These are phyloP conservation scores for Phanerodontia chrysosporium DNA, from an alignment of 768 basidiomycete genomes.

Conservation along the genomic window DNA sequence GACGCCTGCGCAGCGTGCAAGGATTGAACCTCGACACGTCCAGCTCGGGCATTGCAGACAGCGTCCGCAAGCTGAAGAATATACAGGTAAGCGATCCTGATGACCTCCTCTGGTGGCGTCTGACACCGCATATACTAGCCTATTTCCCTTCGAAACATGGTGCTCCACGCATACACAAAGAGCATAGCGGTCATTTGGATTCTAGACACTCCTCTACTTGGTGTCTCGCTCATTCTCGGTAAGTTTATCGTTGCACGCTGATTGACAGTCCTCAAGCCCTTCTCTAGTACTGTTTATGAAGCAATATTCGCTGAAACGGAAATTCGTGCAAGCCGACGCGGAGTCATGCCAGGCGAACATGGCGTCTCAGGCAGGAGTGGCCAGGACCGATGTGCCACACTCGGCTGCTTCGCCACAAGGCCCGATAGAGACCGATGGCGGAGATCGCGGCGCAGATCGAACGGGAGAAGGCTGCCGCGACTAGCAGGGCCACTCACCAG, in stretches of 20 bases:
- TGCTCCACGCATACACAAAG: slow-evolving; percentile 34
- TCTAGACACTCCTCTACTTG: slow-evolving; percentile 30
- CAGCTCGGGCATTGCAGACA: slow-evolving; percentile 20
- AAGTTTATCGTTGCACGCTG: background rate
- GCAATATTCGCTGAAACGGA: slow-evolving; percentile 32
- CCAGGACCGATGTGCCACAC: background rate
- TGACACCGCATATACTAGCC: background rate
- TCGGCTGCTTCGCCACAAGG: background rate
- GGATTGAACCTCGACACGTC: slow-evolving; percentile 14
- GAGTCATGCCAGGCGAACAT: background rate
- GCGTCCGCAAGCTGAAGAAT: slow-evolving; percentile 21
- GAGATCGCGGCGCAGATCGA: too few species aligned
- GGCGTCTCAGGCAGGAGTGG: too few species aligned
- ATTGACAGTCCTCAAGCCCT: background rate
- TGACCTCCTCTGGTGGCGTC: background rate
- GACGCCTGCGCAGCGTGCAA: background rate
- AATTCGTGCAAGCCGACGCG: background rate
- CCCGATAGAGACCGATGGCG: background rate
- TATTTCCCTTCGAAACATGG: slow-evolving; percentile 28
- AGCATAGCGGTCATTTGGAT: slow-evolving; percentile 37
- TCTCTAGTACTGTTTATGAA: slow-evolving; percentile 29
- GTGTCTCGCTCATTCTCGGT: slow-evolving; percentile 29
- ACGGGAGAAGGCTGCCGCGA: too few species aligned
- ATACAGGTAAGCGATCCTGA: slow-evolving; percentile 16
- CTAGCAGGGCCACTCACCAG: background rate